Percentiles rank a stretch among this genome's conserved stretches.
phyloP scores from a whole-genome alignment of 352 stramenopile genomes.

The Globisporangium sylvaticum region DNA sequence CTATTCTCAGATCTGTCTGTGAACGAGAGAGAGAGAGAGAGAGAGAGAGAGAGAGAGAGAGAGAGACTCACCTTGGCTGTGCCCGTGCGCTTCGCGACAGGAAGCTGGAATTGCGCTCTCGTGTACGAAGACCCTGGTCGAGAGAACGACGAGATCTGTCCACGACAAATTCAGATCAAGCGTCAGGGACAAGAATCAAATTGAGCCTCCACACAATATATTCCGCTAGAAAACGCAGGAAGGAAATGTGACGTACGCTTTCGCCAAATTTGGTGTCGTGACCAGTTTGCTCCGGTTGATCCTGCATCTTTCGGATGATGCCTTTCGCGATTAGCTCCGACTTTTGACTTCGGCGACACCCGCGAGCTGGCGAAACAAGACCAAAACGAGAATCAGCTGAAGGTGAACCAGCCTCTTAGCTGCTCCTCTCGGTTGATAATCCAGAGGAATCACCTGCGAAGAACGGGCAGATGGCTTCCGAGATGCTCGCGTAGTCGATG shows the following conservation, averaged over 20 bases:
- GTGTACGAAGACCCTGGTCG: conserved; percentile 71
- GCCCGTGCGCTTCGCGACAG: conserved; percentile 35
- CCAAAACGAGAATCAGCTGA: neutral
- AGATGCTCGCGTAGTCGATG: conserved; percentile 72
- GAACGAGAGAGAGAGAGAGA: no score
- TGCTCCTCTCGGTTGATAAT: neutral
- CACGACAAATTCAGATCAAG: neutral
- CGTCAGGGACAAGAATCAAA: neutral
- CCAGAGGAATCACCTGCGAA: conserved; percentile 35
- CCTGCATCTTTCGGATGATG: conserved; percentile 61
- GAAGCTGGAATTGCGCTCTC: conserved; percentile 53
- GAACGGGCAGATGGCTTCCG: conserved; percentile 66
- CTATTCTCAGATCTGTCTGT: no score
- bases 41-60: no score
- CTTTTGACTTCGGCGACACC: conserved; percentile 49
- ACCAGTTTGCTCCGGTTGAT: conserved; percentile 41
- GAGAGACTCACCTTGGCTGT: conserved; percentile 36
- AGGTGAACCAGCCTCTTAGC: neutral
- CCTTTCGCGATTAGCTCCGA: conserved; percentile 51
- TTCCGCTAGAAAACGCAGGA: neutral
- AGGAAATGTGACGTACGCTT: conserved; percentile 8
- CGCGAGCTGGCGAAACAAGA: conserved; percentile 26
- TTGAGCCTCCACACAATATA: neutral
- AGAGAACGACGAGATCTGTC: conserved; percentile 71
- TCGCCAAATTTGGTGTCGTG: conserved; percentile 33